Base-by-base conservation (phyloP, 139 green algal species). In the Micractinium conductrix region DNA sequence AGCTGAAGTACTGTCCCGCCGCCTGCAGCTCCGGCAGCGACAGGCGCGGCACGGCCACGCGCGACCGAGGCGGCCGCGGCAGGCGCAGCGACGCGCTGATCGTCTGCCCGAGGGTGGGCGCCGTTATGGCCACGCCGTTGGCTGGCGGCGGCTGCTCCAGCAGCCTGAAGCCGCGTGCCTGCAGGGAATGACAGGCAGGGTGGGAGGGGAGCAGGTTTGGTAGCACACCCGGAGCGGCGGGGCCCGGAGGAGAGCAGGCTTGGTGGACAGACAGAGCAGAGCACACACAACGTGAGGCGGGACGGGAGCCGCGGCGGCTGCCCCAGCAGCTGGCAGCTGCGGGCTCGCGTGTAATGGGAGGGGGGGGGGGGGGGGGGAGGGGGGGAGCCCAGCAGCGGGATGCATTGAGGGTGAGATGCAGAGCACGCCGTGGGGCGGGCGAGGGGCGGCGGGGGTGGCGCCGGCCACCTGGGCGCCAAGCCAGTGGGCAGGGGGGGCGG, bases 131-230 rank as follows among this genome's bases (percentile, higher is more conserved):
- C 7, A 79, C 65, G 38, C 83, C 83, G 24, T 80, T 74, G 35
- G 63, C 70, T 35, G 89, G 80, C 1, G 84, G 22, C 10, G 53
- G 16, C 42, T 81, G 73, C 71, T 92, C 83, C 40, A 93, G 43
- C 65, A 93, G 58, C 3, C 87, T 79, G 79, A 93, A 83, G 7
- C 43, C 65, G 0, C 76, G 81, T 0, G 86, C 91, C 88, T 93
- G 84, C 35, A 42, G 75, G 28, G n/a, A 19, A n/a, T n/a, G 17
- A 8, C 2, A n/a, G 28, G 33, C 24, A 30, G 33, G 30, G 67
- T 24, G 62, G 62, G 26, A 38, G 62, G 16, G 62, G 62, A 21
- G 65, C 30, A 45, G 14, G 33, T 17, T 45, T 30, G 33, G n/a
- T 44, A 12, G 33, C n/a, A n/a, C n/a, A n/a, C n/a, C n/a, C n/a